These are phyloP conservation scores for Nakazawaea holstii DNA, from an alignment of 805 yeast species.

Conservation along the genomic window DNA sequence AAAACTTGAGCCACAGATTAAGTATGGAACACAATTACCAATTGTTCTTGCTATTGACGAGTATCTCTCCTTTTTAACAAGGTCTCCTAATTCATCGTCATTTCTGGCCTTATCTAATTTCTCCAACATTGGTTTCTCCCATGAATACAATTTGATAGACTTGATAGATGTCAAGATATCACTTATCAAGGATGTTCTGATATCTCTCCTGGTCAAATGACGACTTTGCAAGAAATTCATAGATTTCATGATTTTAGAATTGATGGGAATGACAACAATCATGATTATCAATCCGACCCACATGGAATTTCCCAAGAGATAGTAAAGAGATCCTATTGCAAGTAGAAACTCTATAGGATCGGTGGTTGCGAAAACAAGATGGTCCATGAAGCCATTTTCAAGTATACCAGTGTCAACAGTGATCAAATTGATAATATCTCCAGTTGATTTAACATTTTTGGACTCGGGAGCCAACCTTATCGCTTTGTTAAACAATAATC, in stretches of 20 bases:
- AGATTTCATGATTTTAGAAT: slow-evolving; percentile 38
- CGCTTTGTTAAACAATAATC: slow-evolving; percentile 59
- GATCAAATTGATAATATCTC: slow-evolving; percentile 63
- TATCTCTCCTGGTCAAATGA: slow-evolving; percentile 59
- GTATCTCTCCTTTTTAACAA: slow-evolving; percentile 34
- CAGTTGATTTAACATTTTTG: slow-evolving; percentile 47
- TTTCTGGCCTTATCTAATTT: slow-evolving; percentile 50
- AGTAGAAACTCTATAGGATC: slow-evolving; percentile 38
- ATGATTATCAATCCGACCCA: slow-evolving; percentile 52
- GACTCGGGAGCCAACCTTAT: slow-evolving; percentile 53
- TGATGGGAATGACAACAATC: slow-evolving; percentile 52
- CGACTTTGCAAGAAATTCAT: slow-evolving; percentile 39
- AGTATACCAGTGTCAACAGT: slow-evolving; percentile 60
- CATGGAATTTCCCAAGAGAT: slow-evolving; percentile 54
- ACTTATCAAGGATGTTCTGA: slow-evolving; percentile 51
- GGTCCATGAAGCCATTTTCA: slow-evolving; percentile 42
- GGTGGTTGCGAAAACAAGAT: slow-evolving; percentile 40
- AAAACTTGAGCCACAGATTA: slow-evolving; percentile 46
- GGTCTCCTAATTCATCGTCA: slow-evolving; percentile 44
- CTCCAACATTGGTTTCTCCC: slow-evolving; percentile 61
- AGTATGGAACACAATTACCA: slow-evolving; percentile 47
- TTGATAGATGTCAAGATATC: slow-evolving; percentile 58
- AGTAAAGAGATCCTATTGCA: slow-evolving; percentile 42
- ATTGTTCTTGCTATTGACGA: slow-evolving; percentile 33
- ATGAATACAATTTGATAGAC: slow-evolving; percentile 60